Evolutionary conservation across 1,139 yeast genomes (phyloP).

Genomic region (Yamadazyma mexicana): DNA sequence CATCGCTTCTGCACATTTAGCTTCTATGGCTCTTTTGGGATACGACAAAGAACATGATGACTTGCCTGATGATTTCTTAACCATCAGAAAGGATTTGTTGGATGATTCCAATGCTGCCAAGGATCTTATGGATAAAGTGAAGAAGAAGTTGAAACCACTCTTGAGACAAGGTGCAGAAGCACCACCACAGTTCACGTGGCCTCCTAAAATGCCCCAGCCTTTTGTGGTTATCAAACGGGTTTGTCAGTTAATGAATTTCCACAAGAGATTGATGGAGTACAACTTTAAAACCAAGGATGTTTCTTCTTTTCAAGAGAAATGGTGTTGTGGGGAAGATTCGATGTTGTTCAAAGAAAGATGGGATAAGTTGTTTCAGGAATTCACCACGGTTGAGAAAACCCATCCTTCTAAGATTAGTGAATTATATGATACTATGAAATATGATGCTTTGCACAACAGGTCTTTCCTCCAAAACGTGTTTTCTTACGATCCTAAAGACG

Average conservation of each 20-base stretch:
- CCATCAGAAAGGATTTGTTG: slow-evolving; percentile 83
- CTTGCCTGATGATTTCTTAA: slow-evolving; percentile 76
- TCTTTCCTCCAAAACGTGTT: slow-evolving; percentile 84
- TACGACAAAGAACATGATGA: slow-evolving; percentile 52
- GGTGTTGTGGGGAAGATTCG: slow-evolving; percentile 99
- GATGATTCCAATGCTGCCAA: slow-evolving; percentile 99
- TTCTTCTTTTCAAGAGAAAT: slow-evolving; percentile 65
- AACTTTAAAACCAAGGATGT: slow-evolving; percentile 74
- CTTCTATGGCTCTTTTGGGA: slow-evolving; percentile 80
- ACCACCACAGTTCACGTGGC: slow-evolving; percentile 99
- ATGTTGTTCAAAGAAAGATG: slow-evolving; percentile 88
- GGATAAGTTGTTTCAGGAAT: slow-evolving; percentile 95
- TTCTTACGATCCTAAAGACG: slow-evolving; percentile 62
- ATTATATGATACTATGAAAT: slow-evolving; percentile 96
- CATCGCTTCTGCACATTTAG: slow-evolving; percentile 84
- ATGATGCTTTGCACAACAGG: slow-evolving; percentile 94
- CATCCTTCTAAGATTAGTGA: slow-evolving; percentile 98
- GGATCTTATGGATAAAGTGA: slow-evolving; percentile 95
- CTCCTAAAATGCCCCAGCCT: slow-evolving; percentile 97
- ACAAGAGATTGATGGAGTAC: slow-evolving; percentile 78
- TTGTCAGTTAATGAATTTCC: slow-evolving; percentile 94
- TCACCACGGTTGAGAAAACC: slow-evolving; percentile 89
- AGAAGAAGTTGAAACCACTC: slow-evolving; percentile 91
- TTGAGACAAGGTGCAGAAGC: slow-evolving; percentile 95
- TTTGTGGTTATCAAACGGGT: slow-evolving; percentile 90